These are phyloP conservation scores for Gaeumannomyces sp. DNA, from an alignment of 2,329 filamentous ascomycete genomes.

Conservation along the genomic window DNA sequence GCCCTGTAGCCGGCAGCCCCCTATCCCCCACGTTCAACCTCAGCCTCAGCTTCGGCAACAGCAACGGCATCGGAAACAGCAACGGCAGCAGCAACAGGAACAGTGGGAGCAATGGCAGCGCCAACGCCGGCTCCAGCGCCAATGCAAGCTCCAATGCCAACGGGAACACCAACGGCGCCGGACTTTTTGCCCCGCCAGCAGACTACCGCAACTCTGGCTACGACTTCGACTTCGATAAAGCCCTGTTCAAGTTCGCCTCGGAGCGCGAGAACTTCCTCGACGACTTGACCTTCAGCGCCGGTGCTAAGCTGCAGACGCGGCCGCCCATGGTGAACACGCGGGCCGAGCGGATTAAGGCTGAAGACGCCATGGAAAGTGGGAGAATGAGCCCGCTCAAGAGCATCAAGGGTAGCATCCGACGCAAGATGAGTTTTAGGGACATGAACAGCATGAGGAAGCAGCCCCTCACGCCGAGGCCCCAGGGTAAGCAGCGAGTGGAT, in stretches of 20 bases:
- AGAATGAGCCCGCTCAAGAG: slow-evolving; percentile 50
- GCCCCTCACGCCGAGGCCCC: slow-evolving; percentile 62
- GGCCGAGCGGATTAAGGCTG: slow-evolving; percentile 73
- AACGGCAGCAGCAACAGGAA: slow-evolving; percentile 17
- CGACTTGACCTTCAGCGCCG: slow-evolving; percentile 82
- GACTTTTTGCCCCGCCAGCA: neutral
- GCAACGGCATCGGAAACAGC: slow-evolving; percentile 22
- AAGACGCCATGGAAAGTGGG: slow-evolving; percentile 53
- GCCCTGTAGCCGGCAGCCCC: slow-evolving; percentile 26
- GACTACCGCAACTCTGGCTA: neutral
- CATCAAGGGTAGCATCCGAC: slow-evolving; percentile 78
- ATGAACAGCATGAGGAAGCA: slow-evolving; percentile 94
- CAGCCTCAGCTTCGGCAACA: slow-evolving; percentile 17
- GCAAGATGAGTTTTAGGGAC: slow-evolving; percentile 87
- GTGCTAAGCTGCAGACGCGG: slow-evolving; percentile 64
- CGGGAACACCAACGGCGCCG: slow-evolving; percentile 1
- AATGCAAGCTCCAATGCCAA: slow-evolving; percentile 22
- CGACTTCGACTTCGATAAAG: slow-evolving; percentile 90
- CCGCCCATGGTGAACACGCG: slow-evolving; percentile 71
- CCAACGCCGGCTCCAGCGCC: slow-evolving; percentile 27
- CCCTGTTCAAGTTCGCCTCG: slow-evolving; percentile 88
- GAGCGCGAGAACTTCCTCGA: slow-evolving; percentile 91
- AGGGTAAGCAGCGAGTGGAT: slow-evolving; percentile 47
- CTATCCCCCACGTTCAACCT: slow-evolving; percentile 11
- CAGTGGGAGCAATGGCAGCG: slow-evolving; percentile 10